These are phyloP conservation scores for Cladosporium sp. DNA, from an alignment of 2,329 filamentous ascomycete genomes.

Conservation along the genomic window DNA sequence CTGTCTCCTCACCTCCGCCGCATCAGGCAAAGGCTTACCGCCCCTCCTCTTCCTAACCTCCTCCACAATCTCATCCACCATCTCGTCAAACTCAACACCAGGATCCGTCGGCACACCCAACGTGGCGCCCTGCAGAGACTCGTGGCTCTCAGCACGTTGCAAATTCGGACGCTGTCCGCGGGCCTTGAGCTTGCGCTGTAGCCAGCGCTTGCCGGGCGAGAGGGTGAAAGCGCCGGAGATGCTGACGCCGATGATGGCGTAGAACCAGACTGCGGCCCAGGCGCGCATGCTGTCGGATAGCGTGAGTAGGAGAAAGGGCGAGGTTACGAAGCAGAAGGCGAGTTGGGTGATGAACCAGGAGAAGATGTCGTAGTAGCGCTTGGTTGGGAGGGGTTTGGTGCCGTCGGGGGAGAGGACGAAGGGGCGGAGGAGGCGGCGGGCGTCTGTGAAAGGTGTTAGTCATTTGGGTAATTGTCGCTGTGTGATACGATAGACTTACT, in stretches of 20 bases:
- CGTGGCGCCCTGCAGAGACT: slow-evolving; percentile 50
- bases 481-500: slow-evolving; percentile 59
- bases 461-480: not conserved
- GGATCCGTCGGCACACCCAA: slow-evolving; percentile 79
- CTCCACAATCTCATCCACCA: slow-evolving; percentile 69
- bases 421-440: slow-evolving; percentile 83
- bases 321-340: slow-evolving; percentile 78
- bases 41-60: slow-evolving; percentile 66
- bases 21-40: slow-evolving; percentile 45
- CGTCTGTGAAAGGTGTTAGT: slow-evolving; percentile 58
- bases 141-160: slow-evolving; percentile 33
- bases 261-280: slow-evolving; percentile 90
- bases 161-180: slow-evolving; percentile 32
- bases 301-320: slow-evolving; percentile 81
- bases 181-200: slow-evolving; percentile 41
- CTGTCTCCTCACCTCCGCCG: slow-evolving; percentile 53
- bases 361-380: slow-evolving; percentile 82
- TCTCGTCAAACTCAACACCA: slow-evolving; percentile 73
- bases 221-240: slow-evolving; percentile 73
- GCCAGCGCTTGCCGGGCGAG: slow-evolving; percentile 67
- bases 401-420: slow-evolving; percentile 86
- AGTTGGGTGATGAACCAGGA: slow-evolving; percentile 76
- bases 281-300: slow-evolving; percentile 69
- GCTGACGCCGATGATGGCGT: slow-evolving; percentile 68
- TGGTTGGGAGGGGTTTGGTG: slow-evolving; percentile 65